Conservation (phyloP, 805 yeast genomes). For the Lipomyces chichibuensis region DNA sequence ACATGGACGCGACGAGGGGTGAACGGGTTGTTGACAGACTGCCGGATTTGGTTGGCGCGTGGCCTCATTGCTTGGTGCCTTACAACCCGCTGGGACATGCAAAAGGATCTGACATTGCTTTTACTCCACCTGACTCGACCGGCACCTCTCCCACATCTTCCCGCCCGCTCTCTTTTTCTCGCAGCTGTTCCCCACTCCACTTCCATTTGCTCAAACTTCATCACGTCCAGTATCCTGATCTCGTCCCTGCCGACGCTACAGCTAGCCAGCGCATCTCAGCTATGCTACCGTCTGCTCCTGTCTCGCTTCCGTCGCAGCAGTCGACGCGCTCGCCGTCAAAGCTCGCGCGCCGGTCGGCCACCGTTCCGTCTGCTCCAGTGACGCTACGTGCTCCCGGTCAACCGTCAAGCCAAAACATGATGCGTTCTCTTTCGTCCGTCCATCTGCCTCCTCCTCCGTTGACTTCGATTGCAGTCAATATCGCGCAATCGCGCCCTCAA, state of each 20-base stretch:
- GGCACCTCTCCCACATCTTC: not conserved
- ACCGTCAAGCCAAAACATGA: slow-evolving; percentile 22
- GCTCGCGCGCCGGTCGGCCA: slow-evolving; percentile 22
- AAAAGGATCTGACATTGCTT: not conserved
- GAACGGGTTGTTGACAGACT: not conserved
- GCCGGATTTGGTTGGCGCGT: not conserved
- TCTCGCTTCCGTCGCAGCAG: slow-evolving; percentile 7
- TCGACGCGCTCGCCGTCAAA: slow-evolving; percentile 28
- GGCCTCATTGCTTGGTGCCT: too few relatives aligned
- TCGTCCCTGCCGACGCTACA: not conserved
- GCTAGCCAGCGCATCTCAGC: not conserved
- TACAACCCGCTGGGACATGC: not conserved
- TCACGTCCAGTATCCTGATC: not conserved
- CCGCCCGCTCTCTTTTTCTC: not conserved
- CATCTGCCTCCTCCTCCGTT: slow-evolving; percentile 37
- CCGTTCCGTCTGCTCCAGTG: slow-evolving; percentile 15
- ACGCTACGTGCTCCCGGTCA: slow-evolving; percentile 21
- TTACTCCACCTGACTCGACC: not conserved
- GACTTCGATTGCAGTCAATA: slow-evolving; percentile 26
- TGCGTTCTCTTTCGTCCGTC: slow-evolving; percentile 35
- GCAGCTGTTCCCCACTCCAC: not conserved
- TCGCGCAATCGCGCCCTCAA: slow-evolving; percentile 9
- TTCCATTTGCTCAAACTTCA: not conserved
- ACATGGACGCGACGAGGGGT: not conserved
- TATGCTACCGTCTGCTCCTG: slow-evolving; percentile 8